Evolutionary conservation across 352 stramenopile species (phyloP).

Genomic region (Globisporangium spiculum): DNA sequence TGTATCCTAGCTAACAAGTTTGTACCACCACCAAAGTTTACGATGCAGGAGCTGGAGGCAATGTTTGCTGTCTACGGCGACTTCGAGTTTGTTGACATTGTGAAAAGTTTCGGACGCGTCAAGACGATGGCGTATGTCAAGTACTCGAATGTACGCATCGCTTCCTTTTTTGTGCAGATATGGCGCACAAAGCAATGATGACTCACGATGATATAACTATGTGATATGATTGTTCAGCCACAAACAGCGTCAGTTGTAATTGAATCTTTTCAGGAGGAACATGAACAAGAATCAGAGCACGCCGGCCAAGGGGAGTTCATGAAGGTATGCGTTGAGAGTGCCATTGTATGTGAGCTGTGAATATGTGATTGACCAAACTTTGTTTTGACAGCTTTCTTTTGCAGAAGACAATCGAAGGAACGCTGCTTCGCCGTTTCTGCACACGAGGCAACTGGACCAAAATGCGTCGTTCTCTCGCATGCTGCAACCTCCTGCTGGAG

Average conservation of each 20-base stretch:
- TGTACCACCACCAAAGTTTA: conserved; percentile 41
- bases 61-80: conserved; percentile 83
- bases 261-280: conserved; percentile 47
- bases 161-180: neutral
- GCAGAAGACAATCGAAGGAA: conserved; percentile 26
- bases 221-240: conserved; percentile 24
- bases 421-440: conserved; percentile 7
- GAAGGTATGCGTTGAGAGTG: conserved; percentile 27
- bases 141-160: conserved; percentile 50
- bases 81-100: conserved; percentile 63
- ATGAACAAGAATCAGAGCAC: conserved; percentile 19
- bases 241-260: conserved; percentile 48
- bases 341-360: neutral
- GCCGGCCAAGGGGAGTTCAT: conserved; percentile 41
- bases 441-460: conserved; percentile 9
- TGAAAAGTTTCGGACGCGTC: conserved; percentile 75
- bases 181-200: neutral
- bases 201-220: neutral
- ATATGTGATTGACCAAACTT: neutral
- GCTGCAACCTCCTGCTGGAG: neutral
- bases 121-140: conserved; percentile 85
- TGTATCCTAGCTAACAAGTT: too few species aligned
- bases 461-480: neutral
- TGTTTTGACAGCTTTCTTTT: conserved; percentile 37
- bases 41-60: conserved; percentile 68